A percentile compares a stretch with the other conserved stretches of the same genome.
Conservation (phyloP, 208 protist genomes). For the Leishmania major region DNA sequence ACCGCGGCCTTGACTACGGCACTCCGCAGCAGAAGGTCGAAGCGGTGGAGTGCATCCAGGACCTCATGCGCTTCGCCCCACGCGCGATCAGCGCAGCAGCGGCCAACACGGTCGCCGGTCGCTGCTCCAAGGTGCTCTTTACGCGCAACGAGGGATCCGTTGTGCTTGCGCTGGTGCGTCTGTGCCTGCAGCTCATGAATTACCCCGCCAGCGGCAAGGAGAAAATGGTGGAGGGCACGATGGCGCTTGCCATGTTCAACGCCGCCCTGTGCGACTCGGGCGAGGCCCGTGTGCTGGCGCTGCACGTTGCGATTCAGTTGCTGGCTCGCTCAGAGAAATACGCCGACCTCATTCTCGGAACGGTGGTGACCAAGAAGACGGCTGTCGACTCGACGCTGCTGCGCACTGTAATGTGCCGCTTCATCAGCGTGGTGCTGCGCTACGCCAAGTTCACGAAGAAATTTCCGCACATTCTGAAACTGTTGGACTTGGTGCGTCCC, state of each 20-base stretch:
- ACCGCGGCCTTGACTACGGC: conserved; percentile 89
- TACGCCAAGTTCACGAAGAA: conserved; percentile 77
- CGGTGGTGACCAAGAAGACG: conserved; percentile 81
- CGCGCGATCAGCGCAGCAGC: conserved; percentile 63
- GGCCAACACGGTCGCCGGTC: conserved; percentile 82
- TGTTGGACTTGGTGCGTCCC: conserved; percentile 67
- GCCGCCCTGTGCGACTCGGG: conserved; percentile 84
- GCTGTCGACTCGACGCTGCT: conserved; percentile 80
- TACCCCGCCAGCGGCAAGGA: conserved; percentile 88
- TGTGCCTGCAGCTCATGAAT: conserved; percentile 85
- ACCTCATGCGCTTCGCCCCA: conserved; percentile 84
- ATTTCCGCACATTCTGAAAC: conserved; percentile 76
- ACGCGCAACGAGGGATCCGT: conserved; percentile 87
- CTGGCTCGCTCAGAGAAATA: conserved; percentile 81
- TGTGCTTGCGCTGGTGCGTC: conserved; percentile 80
- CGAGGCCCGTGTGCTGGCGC: conserved; percentile 76
- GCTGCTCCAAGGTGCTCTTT: conserved; percentile 92
- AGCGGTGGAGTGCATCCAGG: conserved; percentile 90
- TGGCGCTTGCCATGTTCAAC: conserved; percentile 91
- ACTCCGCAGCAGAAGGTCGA: conserved; percentile 83
- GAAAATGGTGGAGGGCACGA: conserved; percentile 90
- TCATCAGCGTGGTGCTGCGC: conserved; percentile 87
- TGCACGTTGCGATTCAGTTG: conserved; percentile 81
- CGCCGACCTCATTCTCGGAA: conserved; percentile 88
- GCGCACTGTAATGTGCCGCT: conserved; percentile 89